Conservation (phyloP, 2,329 filamentous ascomycete species). For the Fusarium metavorans region DNA sequence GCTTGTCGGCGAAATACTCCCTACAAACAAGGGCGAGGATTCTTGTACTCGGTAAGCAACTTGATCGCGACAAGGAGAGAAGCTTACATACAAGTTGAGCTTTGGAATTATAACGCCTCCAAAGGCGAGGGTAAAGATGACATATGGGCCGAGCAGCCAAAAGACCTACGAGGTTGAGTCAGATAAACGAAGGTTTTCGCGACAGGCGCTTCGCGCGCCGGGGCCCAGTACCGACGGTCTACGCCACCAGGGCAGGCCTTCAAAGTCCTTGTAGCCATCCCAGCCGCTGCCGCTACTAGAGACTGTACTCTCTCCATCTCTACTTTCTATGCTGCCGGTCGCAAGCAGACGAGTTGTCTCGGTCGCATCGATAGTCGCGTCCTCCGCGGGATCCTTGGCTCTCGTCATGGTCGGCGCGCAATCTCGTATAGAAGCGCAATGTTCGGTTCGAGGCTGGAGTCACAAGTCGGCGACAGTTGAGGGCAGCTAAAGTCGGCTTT, state of each 20-base stretch:
- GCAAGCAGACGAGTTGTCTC: conserved; percentile 57
- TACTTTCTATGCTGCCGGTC: conserved; percentile 36
- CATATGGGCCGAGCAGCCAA: conserved; percentile 86
- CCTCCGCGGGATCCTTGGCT: conserved; percentile 3
- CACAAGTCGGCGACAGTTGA: conserved; percentile 3
- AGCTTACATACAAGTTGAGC: conserved; percentile 79
- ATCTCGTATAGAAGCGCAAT: not conserved
- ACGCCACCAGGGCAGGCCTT: conserved; percentile 71
- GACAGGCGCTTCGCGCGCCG: not conserved
- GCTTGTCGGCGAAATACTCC: conserved; percentile 80
- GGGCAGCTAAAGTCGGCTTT: conserved; percentile 19
- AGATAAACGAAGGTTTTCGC: conserved; percentile 23
- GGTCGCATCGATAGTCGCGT: conserved; percentile 33
- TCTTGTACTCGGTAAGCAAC: conserved; percentile 51
- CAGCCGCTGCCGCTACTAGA: conserved; percentile 50
- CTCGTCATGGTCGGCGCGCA: conserved; percentile 20
- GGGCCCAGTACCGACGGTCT: conserved; percentile 65
- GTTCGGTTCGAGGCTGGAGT: not conserved
- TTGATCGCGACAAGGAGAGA: not conserved
- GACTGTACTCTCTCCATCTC: conserved; percentile 20
- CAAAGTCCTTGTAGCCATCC: conserved; percentile 69
- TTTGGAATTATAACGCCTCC: conserved; percentile 89
- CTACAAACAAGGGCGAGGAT: conserved; percentile 87
- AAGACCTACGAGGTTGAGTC: conserved; percentile 67
- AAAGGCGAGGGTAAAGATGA: conserved; percentile 86